phyloP scores from a whole-genome alignment of 2,329 filamentous ascomycete genomes.

The Alternaria rosae region DNA sequence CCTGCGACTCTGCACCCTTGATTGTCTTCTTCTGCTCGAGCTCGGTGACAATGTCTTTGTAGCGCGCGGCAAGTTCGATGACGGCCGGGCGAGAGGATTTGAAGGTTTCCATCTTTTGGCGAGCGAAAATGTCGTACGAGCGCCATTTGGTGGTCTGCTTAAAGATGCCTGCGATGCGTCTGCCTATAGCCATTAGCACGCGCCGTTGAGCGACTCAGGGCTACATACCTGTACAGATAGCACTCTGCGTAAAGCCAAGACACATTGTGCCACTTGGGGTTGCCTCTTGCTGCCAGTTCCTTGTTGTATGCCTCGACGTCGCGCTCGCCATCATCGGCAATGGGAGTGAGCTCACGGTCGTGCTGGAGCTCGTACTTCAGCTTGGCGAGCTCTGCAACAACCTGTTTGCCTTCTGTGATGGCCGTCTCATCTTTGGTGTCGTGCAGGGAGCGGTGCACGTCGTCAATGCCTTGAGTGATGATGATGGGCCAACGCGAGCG shows the following conservation, averaged over 20 bases:
- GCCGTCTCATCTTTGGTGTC: constrained; percentile 68
- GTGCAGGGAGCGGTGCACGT: constrained; percentile 79
- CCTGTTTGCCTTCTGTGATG: constrained; percentile 81
- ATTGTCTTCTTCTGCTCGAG: constrained; percentile 63
- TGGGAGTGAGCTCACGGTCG: constrained; percentile 77
- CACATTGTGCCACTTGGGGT: constrained; percentile 80
- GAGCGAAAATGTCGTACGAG: constrained; percentile 84
- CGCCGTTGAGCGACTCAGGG: too few relatives aligned
- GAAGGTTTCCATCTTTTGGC: constrained; percentile 92
- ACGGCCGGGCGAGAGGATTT: constrained; percentile 88
- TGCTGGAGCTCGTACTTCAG: constrained; percentile 97
- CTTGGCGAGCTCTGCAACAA: constrained; percentile 78
- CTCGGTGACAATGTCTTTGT: constrained; percentile 75
- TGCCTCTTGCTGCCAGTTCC: constrained; percentile 77
- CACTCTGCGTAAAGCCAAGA: constrained; percentile 94
- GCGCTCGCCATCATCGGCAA: constrained; percentile 76
- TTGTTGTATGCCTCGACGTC: constrained; percentile 86
- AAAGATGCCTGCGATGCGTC: constrained; percentile 84
- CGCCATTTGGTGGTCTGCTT: constrained; percentile 82
- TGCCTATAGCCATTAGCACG: constrained; percentile 50
- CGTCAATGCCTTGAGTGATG: constrained; percentile 90
- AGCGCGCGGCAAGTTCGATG: constrained; percentile 79
- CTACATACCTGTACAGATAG: constrained; percentile 79
- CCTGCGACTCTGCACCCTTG: constrained; percentile 53
- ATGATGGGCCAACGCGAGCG: constrained; percentile 93